Base-by-base conservation (phyloP, 192 early-diverging fungal species). In the Coemansia sp. region DNA sequence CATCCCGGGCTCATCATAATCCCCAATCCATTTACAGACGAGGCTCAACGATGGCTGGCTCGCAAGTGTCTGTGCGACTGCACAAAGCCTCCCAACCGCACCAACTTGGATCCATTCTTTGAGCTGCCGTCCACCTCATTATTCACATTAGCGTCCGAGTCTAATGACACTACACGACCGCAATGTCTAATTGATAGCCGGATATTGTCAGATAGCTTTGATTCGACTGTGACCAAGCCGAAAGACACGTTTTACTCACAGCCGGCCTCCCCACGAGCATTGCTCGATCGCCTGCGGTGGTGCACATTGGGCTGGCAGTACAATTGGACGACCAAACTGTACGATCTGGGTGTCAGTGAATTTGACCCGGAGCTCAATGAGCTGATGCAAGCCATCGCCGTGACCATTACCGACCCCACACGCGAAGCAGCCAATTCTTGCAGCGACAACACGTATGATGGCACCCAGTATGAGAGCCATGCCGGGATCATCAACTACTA, bases 401-500 rank as follows among this genome's bases (percentile, higher is more conserved):
- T 67, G 50, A 80, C 87, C 1, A 82, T 91, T 17, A 73, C 88
- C 58, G 67, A 72, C 50, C 58, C 87, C 2, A 51, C 62, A 35
- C 65, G 23, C 14, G 23, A 35, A 22, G 29, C 23, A 2, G 43
- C 60, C 2, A 51, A 57, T 9, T 15, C 59, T 6, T 54, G 24
- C 25, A 49, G 59, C 4, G 55, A 56, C 14, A 92, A 90, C 55
- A 70, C 70, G 1, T 94, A 91, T 64, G 39, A 75, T 8, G 82
- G 79, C 10, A 56, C 75, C 2, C 49, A 80, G 35, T 96, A 85
- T 69, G 75, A 69, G 39, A 81, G 92, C 55, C 91, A 98, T 68
- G 96, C 94, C 3, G 97, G 95, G 2, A 93, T 98, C 1, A 69
- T 98, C 29, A 98, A 98, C 73, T 96, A 91, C 66, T 98, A 98